A percentile compares a stretch with the other conserved stretches of the same genome.
Evolutionary conservation across 768 basidiomycete genomes (phyloP).

Genomic region (Pleurotus pulmonarius): DNA sequence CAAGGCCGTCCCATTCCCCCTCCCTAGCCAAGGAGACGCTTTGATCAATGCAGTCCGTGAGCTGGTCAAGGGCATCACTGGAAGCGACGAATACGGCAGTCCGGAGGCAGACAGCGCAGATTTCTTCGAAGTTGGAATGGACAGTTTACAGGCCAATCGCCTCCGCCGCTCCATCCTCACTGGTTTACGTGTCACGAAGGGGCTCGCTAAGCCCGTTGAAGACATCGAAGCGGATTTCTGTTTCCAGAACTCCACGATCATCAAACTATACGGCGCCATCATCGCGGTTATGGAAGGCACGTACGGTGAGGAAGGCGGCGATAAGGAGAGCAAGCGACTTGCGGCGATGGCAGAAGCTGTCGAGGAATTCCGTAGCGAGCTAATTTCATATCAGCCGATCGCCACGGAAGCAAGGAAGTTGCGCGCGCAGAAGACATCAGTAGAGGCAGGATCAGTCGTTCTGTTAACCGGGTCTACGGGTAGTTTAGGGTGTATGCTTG

Average conservation of each 20-base stretch:
- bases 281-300: conserved; percentile 17
- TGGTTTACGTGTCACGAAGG: conserved; percentile 19
- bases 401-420: neutral
- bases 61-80: conserved; percentile 19
- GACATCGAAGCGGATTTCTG: conserved; percentile 24
- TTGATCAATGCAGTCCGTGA: conserved; percentile 18
- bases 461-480: conserved; percentile 36
- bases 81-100: conserved; percentile 9
- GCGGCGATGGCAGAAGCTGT: conserved; percentile 25
- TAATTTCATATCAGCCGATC: conserved; percentile 8
- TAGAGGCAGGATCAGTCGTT: conserved; percentile 18
- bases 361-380: conserved; percentile 19
- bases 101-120: conserved; percentile 21
- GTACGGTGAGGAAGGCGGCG: neutral
- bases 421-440: neutral
- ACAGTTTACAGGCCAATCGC: conserved; percentile 33
- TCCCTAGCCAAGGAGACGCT: conserved; percentile 15
- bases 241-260: conserved; percentile 25
- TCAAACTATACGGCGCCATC: conserved; percentile 20
- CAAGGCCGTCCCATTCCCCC: conserved; percentile 20
- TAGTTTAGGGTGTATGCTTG: conserved; percentile 30
- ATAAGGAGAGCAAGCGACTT: conserved; percentile 14
- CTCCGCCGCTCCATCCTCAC: conserved; percentile 26
- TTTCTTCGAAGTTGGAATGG: conserved; percentile 39
- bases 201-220: conserved; percentile 13